Base-by-base conservation (phyloP, 208 protist genomes). In the Trypanosoma congolense region DNA sequence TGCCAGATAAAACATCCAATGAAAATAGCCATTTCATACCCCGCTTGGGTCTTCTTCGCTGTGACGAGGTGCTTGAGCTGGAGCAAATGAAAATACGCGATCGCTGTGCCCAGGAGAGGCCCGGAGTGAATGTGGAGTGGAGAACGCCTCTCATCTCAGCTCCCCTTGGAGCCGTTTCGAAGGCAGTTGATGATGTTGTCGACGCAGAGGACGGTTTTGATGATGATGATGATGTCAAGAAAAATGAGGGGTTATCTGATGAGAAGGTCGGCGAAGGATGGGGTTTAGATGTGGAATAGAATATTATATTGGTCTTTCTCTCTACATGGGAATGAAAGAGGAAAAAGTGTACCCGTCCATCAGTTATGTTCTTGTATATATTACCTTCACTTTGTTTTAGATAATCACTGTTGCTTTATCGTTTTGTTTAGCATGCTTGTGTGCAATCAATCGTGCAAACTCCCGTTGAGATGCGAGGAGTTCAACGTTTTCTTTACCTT, bases 1-100 rank as follows among this genome's bases (percentile, higher is more conserved):
- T 90, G 29, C 45, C 47, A n/a, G 56, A 73, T 3, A 95, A 95
- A 73, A 56, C 44, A 6, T 68, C 70, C 41, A 75, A 70, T 49
- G 70, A 48, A 40, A 30, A 33, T 28, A 79, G 75, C 42, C 56
- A 57, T 55, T 93, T 92, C 72, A 83, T 96, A 31, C 89, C 89
- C 5, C 89, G 86, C 21, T 58, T 88, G 5, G 77, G 60, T 4
- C 50, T 96, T 18, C 46, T 83, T n/a, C 53, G 83, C 50, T 77
- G 71, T 47, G 80, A 87, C 21, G 61, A 62, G 12, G 54, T 96
- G n/a, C 58, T 93, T 19, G 77, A 53, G 1, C 58, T 77, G 36
- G 62, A 90, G 66, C 76, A 74, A 24, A 66, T 74, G 61, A 74
- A 74, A 56, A 55, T 92, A 6, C 76, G 69, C 40, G 87, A 95